Percentiles rank a stretch among this genome's conserved stretches.
phyloP scores from a whole-genome alignment of 768 basidiomycete genomes.

The Gyrodon lividus region DNA sequence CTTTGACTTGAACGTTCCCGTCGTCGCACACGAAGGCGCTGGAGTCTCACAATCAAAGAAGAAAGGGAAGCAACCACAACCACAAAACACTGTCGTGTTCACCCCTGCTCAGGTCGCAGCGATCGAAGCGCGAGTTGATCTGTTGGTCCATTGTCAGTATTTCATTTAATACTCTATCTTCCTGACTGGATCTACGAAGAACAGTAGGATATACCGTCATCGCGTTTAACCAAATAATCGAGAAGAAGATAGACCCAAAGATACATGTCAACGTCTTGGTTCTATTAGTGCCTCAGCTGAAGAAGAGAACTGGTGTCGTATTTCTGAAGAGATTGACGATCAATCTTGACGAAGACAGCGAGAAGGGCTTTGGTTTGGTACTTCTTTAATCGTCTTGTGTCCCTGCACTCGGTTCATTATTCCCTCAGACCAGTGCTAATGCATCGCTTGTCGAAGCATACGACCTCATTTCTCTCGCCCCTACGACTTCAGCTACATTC shows the following conservation, averaged over 20 bases:
- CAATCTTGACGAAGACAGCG: slow-evolving; percentile 77
- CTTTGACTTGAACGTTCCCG: slow-evolving; percentile 67
- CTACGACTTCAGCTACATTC: slow-evolving; percentile 71
- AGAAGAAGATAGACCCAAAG: slow-evolving; percentile 71
- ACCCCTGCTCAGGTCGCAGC: slow-evolving; percentile 54
- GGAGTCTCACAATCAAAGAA: slow-evolving; percentile 24
- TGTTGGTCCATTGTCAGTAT: slow-evolving; percentile 69
- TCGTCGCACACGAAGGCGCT: slow-evolving; percentile 29
- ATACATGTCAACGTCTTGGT: slow-evolving; percentile 65
- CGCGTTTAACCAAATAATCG: slow-evolving; percentile 71
- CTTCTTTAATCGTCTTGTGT: slow-evolving; percentile 15
- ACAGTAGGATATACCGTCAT: slow-evolving; percentile 87
- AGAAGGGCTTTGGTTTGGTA: slow-evolving; percentile 83
- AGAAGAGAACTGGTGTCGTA: slow-evolving; percentile 56
- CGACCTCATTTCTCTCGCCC: slow-evolving; percentile 75
- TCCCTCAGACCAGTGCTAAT: slow-evolving; percentile 67
- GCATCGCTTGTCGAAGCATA: slow-evolving; percentile 58
- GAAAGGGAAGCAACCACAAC: slow-evolving; percentile 37
- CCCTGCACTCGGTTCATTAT: not conserved
- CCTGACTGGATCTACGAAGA: slow-evolving; percentile 6
- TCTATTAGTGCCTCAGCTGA: slow-evolving; percentile 56
- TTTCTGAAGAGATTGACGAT: slow-evolving; percentile 80
- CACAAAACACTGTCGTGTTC: slow-evolving; percentile 36
- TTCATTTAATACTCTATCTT: not conserved
- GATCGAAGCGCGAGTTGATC: slow-evolving; percentile 63